Conservation (phyloP, 192 early-diverging fungal species). For the Chytriomyces hyalinus region DNA sequence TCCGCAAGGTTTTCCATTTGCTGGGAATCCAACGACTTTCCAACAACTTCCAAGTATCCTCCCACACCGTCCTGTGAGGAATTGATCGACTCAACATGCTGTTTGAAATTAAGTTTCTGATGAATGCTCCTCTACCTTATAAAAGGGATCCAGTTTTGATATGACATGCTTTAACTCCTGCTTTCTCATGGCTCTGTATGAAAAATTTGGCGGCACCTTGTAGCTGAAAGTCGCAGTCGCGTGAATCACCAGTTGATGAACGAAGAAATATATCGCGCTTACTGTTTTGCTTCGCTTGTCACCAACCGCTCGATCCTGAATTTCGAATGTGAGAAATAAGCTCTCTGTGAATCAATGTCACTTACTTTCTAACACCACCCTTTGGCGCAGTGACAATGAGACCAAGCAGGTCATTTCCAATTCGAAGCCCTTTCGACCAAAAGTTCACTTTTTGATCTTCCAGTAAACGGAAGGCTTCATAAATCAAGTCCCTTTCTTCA, state of each 20-base stretch:
- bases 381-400: constrained; percentile 50
- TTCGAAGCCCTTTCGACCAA: constrained; percentile 55
- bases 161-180: constrained; percentile 45
- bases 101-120: too few species aligned
- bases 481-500: constrained; percentile 55
- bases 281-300: constrained; percentile 37
- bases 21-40: constrained; percentile 26
- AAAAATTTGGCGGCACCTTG: constrained; percentile 4
- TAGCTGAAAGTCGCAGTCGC: constrained; percentile 1
- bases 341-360: not conserved
- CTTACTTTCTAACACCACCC: constrained; percentile 54
- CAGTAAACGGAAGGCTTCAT: constrained; percentile 51
- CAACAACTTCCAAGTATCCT: constrained; percentile 48
- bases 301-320: constrained; percentile 36
- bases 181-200: constrained; percentile 32
- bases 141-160: constrained; percentile 49
- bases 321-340: too few species aligned
- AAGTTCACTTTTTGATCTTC: constrained; percentile 57
- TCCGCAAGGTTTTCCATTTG: constrained; percentile 38
- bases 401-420: constrained; percentile 62
- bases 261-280: not conserved
- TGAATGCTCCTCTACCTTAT: not conserved
- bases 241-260: constrained; percentile 1
- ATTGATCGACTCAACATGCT: not conserved
- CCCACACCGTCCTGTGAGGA: constrained; percentile 40